A percentile compares a stretch with the other conserved stretches of the same genome.
Conservation (phyloP, 352 stramenopile species). For the Globisporangium cystogenes region DNA sequence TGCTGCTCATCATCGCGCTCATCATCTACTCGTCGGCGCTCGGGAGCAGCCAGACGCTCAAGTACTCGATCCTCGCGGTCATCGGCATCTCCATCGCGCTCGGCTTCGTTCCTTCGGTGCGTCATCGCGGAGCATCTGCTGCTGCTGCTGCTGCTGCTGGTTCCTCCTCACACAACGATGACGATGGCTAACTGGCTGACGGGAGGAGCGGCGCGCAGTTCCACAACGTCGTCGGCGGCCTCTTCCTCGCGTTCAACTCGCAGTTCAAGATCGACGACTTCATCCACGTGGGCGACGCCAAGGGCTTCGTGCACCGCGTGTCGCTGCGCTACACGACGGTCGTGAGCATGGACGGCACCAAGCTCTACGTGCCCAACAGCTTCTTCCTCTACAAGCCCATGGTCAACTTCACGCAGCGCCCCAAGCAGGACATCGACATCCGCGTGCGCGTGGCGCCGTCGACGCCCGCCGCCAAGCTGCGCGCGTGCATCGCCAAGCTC, state of each 20-base stretch:
- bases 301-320: slow-evolving; percentile 79
- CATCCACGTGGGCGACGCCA: slow-evolving; percentile 67
- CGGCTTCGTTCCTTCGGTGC: slow-evolving; percentile 77
- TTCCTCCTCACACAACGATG: too few species aligned
- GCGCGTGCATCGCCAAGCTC: slow-evolving; percentile 47
- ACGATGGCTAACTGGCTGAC: too few species aligned
- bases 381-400: slow-evolving; percentile 90
- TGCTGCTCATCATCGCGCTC: slow-evolving; percentile 70
- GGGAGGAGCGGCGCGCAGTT: too few species aligned
- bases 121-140: too few species aligned
- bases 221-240: slow-evolving; percentile 81
- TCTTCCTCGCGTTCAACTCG: slow-evolving; percentile 87
- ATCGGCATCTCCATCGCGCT: slow-evolving; percentile 80
- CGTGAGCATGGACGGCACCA: slow-evolving; percentile 75
- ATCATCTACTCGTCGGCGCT: slow-evolving; percentile 84
- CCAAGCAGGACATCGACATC: slow-evolving; percentile 80
- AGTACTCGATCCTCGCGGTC: slow-evolving; percentile 81
- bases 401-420: slow-evolving; percentile 84
- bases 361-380: slow-evolving; percentile 81
- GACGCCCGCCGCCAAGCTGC: slow-evolving; percentile 57
- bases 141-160: too few species aligned
- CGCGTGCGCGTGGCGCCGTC: slow-evolving; percentile 48
- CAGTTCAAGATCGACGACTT: slow-evolving; percentile 88
- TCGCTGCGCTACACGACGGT: slow-evolving; percentile 82
- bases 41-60: slow-evolving; percentile 62